These are phyloP conservation scores for Bruguiera parviflora DNA, from an alignment of 345 rosid genomes.

Conservation along the genomic window DNA sequence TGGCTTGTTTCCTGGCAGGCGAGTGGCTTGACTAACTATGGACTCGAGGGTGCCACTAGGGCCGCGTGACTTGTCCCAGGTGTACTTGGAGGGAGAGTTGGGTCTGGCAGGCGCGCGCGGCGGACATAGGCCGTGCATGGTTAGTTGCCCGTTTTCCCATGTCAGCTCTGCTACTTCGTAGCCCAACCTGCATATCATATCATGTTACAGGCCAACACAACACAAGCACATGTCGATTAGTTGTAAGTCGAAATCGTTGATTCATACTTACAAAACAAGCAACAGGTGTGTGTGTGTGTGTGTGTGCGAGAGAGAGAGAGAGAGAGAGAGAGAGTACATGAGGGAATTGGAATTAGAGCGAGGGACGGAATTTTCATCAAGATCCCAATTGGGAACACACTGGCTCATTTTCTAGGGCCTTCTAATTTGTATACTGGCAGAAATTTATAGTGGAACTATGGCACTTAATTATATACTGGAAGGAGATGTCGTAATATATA, in stretches of 20 bases:
- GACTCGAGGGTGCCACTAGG: slow-evolving; percentile 82
- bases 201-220: neutral
- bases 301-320: neutral
- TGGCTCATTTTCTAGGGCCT: slow-evolving; percentile 51
- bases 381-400: slow-evolving; percentile 82
- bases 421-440: neutral
- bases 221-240: neutral
- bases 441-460: no score
- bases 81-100: slow-evolving; percentile 36
- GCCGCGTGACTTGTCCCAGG: slow-evolving; percentile 51
- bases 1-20: slow-evolving; percentile 22
- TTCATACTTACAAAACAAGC: neutral
- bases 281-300: neutral
- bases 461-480: no score
- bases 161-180: slow-evolving; percentile 90
- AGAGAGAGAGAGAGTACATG: slow-evolving; percentile 32
- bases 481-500: no score
- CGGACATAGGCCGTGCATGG: slow-evolving; percentile 70
- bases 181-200: slow-evolving; percentile 43
- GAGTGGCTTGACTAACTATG: slow-evolving; percentile 80
- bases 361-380: slow-evolving; percentile 40
- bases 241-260: neutral
- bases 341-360: slow-evolving; percentile 45
- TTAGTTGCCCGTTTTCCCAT: slow-evolving; percentile 90
- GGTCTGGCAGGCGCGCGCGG: slow-evolving; percentile 43